Evolutionary conservation across 169 alveolate genomes (phyloP), one percentile per base, ranked within the genome.

Genomic region (Miamiensis avidus): DNA sequence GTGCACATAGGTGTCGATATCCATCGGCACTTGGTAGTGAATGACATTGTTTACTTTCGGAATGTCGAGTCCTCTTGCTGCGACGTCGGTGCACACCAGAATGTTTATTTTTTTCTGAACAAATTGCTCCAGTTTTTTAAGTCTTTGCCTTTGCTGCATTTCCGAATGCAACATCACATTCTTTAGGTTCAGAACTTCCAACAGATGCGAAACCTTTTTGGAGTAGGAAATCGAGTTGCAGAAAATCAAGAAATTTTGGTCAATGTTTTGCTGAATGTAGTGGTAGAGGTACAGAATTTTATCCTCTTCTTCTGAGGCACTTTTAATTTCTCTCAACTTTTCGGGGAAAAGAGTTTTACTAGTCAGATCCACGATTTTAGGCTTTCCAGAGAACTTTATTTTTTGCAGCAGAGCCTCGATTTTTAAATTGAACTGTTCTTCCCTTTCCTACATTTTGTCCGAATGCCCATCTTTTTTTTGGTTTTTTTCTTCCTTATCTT

Each of bases 11-110:
- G 93, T 90, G 69, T 94, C 95, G 74, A 93, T 93, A 79, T 89
- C 91, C 79, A 85, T 89, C n/a, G 97, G 97, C 65, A 93, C 88
- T 75, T 92, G 87, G 82, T 89, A 94, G 84, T 94, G 95, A 81
- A 94, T 75, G 32, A 94, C 96, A 84, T 91, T 91, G 64, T 94
- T 87, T 73, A 94, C 95, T 72, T 83, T 81, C 26, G 95, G 95
- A 32, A 94, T 94, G 89, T 94, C 97, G 0, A 94, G 83, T 49
- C 97, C 97, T 79, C 97, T 88, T 0, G 97, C 95, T 0, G 95
- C 97, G 0, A 94, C 97, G 89, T 94, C 97, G 72, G 97, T 94
- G 73, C 95, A 94, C 26, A 94, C 94, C 76, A 94, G 85, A 33
- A 94, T 79, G 64, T 88, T 89, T 31, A 79, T 82, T 76, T 92